Conservation (phyloP, 768 basidiomycete species). For the Lactarius sp. region DNA sequence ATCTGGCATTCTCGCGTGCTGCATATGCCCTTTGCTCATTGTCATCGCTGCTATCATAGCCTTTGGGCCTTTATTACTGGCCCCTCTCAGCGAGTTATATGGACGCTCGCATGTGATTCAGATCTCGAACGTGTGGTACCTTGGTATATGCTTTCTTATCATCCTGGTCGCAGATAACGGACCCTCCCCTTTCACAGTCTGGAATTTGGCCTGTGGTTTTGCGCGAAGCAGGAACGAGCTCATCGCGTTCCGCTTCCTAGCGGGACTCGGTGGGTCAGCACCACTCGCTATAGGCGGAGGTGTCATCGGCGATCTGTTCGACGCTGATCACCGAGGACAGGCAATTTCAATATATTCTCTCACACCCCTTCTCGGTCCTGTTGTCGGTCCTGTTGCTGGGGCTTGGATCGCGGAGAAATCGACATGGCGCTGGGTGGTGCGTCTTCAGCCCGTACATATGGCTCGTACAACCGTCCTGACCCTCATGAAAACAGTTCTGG, state of each 20-base stretch:
- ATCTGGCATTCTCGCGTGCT: background rate
- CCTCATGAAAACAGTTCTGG: slow-evolving; percentile 49
- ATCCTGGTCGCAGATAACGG: background rate
- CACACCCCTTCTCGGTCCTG: slow-evolving; percentile 62
- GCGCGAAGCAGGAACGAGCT: slow-evolving; percentile 53
- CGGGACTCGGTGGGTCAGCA: slow-evolving; percentile 70
- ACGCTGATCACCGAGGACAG: slow-evolving; percentile 55
- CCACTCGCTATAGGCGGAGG: slow-evolving; percentile 64
- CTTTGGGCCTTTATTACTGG: slow-evolving; percentile 43
- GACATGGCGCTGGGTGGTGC: slow-evolving; percentile 71
- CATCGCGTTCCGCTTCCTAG: slow-evolving; percentile 62
- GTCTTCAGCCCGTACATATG: slow-evolving; percentile 24
- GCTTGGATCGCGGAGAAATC: slow-evolving; percentile 61
- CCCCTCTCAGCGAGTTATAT: slow-evolving; percentile 67
- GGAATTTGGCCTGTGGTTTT: slow-evolving; percentile 58
- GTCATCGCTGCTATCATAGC: slow-evolving; percentile 33
- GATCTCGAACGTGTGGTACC: slow-evolving; percentile 57
- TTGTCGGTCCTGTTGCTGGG: slow-evolving; percentile 59
- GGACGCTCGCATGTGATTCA: slow-evolving; percentile 62
- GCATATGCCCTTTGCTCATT: background rate
- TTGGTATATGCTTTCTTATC: slow-evolving; percentile 39
- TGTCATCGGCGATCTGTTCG: slow-evolving; percentile 60
- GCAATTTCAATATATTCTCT: slow-evolving; percentile 62
- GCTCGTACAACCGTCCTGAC: background rate
- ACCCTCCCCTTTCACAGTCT: slow-evolving; percentile 33